Conservation (phyloP, 2,329 filamentous ascomycete species). For the Microthyrium microscopicum region DNA sequence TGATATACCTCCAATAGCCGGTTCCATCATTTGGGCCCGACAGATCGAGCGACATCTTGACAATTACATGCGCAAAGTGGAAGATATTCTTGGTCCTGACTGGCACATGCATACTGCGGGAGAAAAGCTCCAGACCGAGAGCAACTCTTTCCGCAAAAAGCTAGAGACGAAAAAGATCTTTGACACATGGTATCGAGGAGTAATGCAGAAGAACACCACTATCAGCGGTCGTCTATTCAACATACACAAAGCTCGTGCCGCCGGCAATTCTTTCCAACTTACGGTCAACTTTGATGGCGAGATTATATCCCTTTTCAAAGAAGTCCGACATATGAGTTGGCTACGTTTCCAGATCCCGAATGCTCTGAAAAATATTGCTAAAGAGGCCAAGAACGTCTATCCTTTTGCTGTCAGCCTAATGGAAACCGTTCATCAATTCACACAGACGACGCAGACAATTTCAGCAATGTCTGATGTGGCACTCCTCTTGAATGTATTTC, state of each 20-base stretch:
- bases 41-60: conserved; percentile 95
- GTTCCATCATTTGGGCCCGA: conserved; percentile 91
- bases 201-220: conserved; percentile 71
- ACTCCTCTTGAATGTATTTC: conserved; percentile 75
- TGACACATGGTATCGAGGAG: conserved; percentile 86
- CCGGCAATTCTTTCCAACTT: conserved; percentile 75
- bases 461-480: conserved; percentile 73
- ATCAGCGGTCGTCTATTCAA: conserved; percentile 87
- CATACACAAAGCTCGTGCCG: conserved; percentile 74
- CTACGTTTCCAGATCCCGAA: conserved; percentile 89
- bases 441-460: conserved; percentile 76
- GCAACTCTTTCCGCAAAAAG: conserved; percentile 88
- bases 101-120: conserved; percentile 93
- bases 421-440: conserved; percentile 91
- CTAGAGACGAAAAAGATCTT: conserved; percentile 88
- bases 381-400: conserved; percentile 97
- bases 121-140: conserved; percentile 81
- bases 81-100: conserved; percentile 85
- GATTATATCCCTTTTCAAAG: conserved; percentile 95
- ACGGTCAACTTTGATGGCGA: conserved; percentile 94
- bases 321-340: conserved; percentile 92
- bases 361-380: conserved; percentile 85
- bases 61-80: conserved; percentile 97
- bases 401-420: conserved; percentile 95
- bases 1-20: conserved; percentile 87